A percentile compares a stretch with the other conserved stretches of the same genome.
phyloP scores from a whole-genome alignment of 2,329 filamentous ascomycete species.

The Monilinia fructigena region DNA sequence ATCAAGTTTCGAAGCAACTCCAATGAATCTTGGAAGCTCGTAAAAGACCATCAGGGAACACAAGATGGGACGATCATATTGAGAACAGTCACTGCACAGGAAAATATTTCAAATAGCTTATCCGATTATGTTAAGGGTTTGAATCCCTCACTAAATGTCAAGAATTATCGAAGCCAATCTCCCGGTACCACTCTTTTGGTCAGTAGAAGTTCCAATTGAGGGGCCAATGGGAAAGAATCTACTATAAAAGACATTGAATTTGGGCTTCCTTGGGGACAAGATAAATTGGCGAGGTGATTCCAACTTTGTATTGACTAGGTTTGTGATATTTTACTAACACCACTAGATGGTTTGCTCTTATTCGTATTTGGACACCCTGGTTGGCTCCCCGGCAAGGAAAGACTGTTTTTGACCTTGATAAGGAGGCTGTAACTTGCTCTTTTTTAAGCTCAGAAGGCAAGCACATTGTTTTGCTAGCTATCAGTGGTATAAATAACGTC shows the following conservation, averaged over 20 bases:
- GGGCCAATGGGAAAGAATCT: constrained; percentile 57
- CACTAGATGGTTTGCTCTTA: constrained; percentile 73
- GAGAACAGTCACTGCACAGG: constrained; percentile 41
- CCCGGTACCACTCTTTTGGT: constrained; percentile 72
- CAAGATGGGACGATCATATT: constrained; percentile 63
- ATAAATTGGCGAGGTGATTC: constrained; percentile 38
- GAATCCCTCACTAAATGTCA: constrained; percentile 55
- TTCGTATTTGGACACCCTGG: constrained; percentile 81
- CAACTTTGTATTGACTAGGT: neutral
- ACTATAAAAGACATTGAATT: constrained; percentile 46
- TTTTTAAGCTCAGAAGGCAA: constrained; percentile 72
- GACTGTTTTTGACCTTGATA: constrained; percentile 63
- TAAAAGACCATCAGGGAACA: constrained; percentile 60
- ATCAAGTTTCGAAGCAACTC: constrained; percentile 61
- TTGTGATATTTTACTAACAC: constrained; percentile 21
- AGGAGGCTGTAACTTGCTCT: constrained; percentile 74
- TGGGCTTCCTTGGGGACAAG: constrained; percentile 39
- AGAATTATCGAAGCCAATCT: constrained; percentile 60
- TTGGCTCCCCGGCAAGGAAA: constrained; percentile 83
- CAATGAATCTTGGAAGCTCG: constrained; percentile 66
- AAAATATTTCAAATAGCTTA: constrained; percentile 33
- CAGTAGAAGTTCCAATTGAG: constrained; percentile 56
- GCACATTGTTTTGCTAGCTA: constrained; percentile 73
- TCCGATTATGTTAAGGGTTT: constrained; percentile 56
- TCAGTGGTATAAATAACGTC: constrained; percentile 72